These are phyloP conservation scores for Cardiospermum halicacabum DNA, from an alignment of 345 rosid genomes.

Conservation along the genomic window DNA sequence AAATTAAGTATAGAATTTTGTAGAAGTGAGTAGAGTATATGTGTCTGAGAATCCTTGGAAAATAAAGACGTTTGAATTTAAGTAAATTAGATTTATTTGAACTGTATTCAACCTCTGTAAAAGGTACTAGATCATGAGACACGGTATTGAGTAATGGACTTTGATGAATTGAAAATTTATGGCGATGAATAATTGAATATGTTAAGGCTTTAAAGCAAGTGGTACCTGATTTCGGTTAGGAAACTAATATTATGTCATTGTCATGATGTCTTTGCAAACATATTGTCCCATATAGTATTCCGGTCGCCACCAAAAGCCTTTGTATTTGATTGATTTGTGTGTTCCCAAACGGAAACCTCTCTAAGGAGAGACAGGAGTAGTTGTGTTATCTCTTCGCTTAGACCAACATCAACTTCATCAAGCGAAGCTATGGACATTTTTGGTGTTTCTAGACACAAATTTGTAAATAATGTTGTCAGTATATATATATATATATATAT, in stretches of 20 bases:
- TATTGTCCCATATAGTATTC: neutral
- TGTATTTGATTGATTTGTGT: neutral
- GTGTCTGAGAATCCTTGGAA: slow-evolving; percentile 16
- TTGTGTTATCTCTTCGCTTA: too few relatives aligned
- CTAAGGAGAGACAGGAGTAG: slow-evolving; percentile 2
- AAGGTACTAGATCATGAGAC: neutral
- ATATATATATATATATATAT: too few relatives aligned
- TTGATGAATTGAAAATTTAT: neutral
- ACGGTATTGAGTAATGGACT: neutral
- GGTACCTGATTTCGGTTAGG: slow-evolving; percentile 22
- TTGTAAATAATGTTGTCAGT: too few relatives aligned
- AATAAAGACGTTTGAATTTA: neutral
- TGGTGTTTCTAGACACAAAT: too few relatives aligned
- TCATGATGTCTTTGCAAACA: slow-evolving; percentile 4
- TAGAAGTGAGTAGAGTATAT: slow-evolving; percentile 14
- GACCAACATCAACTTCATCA: too few relatives aligned
- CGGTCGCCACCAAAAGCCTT: slow-evolving; percentile 1
- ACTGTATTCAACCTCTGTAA: neutral
- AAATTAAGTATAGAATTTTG: neutral
- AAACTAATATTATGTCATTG: slow-evolving; percentile 15
- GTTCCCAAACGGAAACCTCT: too few relatives aligned
- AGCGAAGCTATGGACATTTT: too few relatives aligned
- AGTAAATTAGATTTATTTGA: neutral
- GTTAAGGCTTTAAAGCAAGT: slow-evolving; percentile 32
- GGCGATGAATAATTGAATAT: slow-evolving; percentile 12